These are phyloP conservation scores for Rusavskia elegans DNA, from an alignment of 495 filamentous ascomycete species.

Conservation along the genomic window DNA sequence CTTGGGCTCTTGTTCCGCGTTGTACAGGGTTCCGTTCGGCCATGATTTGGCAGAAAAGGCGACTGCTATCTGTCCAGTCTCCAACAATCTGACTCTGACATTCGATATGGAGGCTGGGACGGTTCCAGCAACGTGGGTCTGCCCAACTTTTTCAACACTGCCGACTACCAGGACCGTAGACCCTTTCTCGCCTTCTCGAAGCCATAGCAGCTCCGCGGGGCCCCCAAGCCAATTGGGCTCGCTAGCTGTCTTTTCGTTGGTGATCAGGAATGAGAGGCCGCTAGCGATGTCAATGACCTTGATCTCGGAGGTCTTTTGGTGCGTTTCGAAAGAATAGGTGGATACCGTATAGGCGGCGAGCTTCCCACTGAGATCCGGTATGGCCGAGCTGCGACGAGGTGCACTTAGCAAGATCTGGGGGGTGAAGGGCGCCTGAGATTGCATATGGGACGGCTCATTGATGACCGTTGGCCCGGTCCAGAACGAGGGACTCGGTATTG, in stretches of 20 bases:
- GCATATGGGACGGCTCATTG: conserved; percentile 30
- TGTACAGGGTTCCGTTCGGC: conserved; percentile 39
- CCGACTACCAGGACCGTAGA: conserved; percentile 47
- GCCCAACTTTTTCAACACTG: conserved; percentile 36
- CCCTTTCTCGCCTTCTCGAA: conserved; percentile 49
- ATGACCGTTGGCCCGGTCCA: not conserved
- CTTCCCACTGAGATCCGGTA: conserved; percentile 58
- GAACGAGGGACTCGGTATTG: not conserved
- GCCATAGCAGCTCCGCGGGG: conserved; percentile 44
- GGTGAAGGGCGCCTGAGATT: conserved; percentile 51
- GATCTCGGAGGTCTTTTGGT: conserved; percentile 60
- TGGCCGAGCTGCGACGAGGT: conserved; percentile 59
- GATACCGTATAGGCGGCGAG: conserved; percentile 57
- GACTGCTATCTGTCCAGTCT: conserved; percentile 50
- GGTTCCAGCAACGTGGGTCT: conserved; percentile 42
- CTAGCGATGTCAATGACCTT: conserved; percentile 55
- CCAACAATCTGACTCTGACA: conserved; percentile 49
- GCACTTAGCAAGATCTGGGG: conserved; percentile 74
- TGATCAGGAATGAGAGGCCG: conserved; percentile 49
- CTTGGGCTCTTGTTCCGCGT: conserved; percentile 37
- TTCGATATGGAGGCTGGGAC: conserved; percentile 58
- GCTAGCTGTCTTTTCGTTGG: conserved; percentile 43
- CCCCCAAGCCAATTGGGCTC: conserved; percentile 66
- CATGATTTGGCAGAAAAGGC: conserved; percentile 46
- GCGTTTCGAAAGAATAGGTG: conserved; percentile 69